Evolutionary conservation across 108 stramenopile species (phyloP).

Genomic region (Asterionellopsis glacialis): DNA sequence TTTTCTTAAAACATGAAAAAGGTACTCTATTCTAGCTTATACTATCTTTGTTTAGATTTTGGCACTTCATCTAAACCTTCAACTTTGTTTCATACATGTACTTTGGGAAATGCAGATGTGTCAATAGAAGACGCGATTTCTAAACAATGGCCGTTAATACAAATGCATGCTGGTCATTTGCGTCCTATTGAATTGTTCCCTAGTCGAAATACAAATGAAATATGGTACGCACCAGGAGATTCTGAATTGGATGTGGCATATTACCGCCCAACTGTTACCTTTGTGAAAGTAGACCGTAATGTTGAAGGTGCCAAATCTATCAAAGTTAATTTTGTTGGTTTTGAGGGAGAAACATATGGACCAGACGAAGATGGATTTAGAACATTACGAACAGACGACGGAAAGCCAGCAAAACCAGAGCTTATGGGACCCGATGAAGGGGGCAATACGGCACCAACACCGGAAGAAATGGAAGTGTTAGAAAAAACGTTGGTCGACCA

Average conservation of each 20-base stretch:
- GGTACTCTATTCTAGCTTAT: no score
- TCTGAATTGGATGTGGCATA: conserved; percentile 84
- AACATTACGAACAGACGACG: conserved; percentile 64
- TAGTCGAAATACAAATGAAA: conserved; percentile 45
- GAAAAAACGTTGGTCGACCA: conserved; percentile 42
- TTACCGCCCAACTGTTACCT: conserved; percentile 49
- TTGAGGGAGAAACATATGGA: conserved; percentile 72
- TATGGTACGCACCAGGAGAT: conserved; percentile 81
- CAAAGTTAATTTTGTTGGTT: conserved; percentile 56
- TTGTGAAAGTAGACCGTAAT: conserved; percentile 19
- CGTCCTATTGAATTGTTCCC: conserved; percentile 70
- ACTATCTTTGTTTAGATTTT: no score
- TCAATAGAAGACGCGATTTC: conserved; percentile 53
- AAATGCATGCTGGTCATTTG: conserved; percentile 65
- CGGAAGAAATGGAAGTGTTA: conserved; percentile 50
- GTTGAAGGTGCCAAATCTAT: conserved; percentile 14
- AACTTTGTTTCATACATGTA: background rate
- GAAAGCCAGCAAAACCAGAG: conserved; percentile 58
- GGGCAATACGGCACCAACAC: conserved; percentile 43
- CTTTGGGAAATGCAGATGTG: conserved; percentile 35
- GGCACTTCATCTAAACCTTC: no score
- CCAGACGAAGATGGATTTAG: conserved; percentile 70
- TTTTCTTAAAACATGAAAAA: background rate
- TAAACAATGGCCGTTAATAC: conserved; percentile 74
- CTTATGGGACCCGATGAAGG: conserved; percentile 17